Conservation (phyloP, 2,329 filamentous ascomycete genomes). For the Ophiostoma sp. region DNA sequence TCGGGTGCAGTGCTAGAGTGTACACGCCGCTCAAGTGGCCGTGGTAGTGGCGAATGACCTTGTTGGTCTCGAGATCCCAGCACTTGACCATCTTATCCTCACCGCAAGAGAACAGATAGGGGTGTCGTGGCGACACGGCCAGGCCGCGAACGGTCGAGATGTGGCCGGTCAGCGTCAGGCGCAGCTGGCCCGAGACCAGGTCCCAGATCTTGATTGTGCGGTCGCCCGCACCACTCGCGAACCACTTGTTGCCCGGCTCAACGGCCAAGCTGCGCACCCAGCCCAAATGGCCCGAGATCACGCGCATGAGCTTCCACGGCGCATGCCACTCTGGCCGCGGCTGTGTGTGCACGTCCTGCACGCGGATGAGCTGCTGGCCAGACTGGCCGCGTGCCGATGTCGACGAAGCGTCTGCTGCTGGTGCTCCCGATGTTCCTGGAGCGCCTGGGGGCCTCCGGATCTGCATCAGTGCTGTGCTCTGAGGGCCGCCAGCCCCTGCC, state of each 20-base stretch:
- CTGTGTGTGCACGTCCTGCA: conserved; percentile 34
- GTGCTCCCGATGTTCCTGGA: conserved; percentile 27
- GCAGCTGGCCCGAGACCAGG: conserved; percentile 76
- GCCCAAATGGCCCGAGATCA: conserved; percentile 91
- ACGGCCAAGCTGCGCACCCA: conserved; percentile 89
- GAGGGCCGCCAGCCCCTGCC: conserved; percentile 26
- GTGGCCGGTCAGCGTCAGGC: conserved; percentile 84
- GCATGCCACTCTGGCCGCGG: conserved; percentile 91
- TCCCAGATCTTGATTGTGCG: conserved; percentile 99
- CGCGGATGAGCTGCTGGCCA: conserved; percentile 37
- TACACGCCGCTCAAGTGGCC: conserved; percentile 96
- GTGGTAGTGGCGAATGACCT: conserved; percentile 96
- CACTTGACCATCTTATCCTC: conserved; percentile 99
- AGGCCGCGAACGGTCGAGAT: conserved; percentile 90
- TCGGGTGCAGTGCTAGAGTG: conserved; percentile 86
- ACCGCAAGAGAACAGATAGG: conserved; percentile 94
- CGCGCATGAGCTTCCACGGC: conserved; percentile 97
- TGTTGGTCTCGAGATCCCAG: conserved; percentile 99
- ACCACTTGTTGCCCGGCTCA: conserved; percentile 96
- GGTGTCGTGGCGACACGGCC: conserved; percentile 86
- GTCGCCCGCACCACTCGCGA: conserved; percentile 90
- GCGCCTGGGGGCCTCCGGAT: conserved; percentile 30
- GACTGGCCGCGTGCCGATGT: conserved; percentile 32
- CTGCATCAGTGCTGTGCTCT: conserved; percentile 38
- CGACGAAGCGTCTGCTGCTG: conserved; percentile 28